Evolutionary conservation across 768 basidiomycete genomes (phyloP).

Genomic region (Suillus bovinus): DNA sequence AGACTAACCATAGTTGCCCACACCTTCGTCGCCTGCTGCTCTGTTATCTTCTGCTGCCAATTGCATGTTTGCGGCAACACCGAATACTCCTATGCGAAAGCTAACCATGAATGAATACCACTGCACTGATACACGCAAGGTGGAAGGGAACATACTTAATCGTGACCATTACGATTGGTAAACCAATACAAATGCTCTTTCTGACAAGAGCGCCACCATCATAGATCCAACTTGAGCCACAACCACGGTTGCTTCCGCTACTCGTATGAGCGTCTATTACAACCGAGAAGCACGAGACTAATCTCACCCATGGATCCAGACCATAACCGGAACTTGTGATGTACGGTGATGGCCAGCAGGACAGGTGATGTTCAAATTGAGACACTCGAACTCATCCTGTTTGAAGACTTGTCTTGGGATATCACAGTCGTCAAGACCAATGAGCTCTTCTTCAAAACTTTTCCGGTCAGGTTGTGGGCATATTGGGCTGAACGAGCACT

Average conservation of each 20-base stretch:
- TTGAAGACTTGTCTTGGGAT: conserved; percentile 54
- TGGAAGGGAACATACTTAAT: conserved; percentile 60
- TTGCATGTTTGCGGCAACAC: conserved; percentile 67
- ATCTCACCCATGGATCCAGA: conserved; percentile 84
- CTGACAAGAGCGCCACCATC: conserved; percentile 73
- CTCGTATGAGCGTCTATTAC: conserved; percentile 20
- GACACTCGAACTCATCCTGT: conserved; percentile 77
- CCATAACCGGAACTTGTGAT: conserved; percentile 72
- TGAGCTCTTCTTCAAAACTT: conserved; percentile 59
- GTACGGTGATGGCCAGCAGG: conserved; percentile 55
- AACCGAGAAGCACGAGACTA: conserved; percentile 25
- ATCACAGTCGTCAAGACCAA: conserved; percentile 54
- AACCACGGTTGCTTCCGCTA: conserved; percentile 73
- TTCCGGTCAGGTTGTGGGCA: conserved; percentile 63
- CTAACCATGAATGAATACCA: conserved; percentile 35
- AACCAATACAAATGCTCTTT: conserved; percentile 59
- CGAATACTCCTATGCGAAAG: conserved; percentile 76
- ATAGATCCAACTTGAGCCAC: conserved; percentile 76
- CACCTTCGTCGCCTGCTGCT: conserved; percentile 63
- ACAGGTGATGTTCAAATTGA: conserved; percentile 80
- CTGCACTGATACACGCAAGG: conserved; percentile 7
- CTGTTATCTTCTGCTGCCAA: conserved; percentile 72
- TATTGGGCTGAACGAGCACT: conserved; percentile 53
- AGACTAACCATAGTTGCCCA: conserved; percentile 72
- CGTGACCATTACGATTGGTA: conserved; percentile 70